Base-by-base conservation (phyloP, 2,329 filamentous ascomycete genomes). In the Aspergillus caelatus region DNA sequence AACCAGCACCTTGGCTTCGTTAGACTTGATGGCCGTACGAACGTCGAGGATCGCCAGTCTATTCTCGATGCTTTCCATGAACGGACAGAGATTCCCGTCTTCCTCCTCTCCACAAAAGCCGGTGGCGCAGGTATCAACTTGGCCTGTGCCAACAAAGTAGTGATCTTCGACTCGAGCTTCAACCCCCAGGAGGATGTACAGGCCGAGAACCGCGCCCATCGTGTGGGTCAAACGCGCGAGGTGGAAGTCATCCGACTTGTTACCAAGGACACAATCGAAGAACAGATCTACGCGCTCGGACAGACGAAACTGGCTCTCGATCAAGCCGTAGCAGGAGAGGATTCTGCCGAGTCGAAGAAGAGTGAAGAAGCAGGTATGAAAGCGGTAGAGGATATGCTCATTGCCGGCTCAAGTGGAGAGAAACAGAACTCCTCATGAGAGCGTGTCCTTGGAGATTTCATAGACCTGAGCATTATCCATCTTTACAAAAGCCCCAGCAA, bases 171-270 rank as follows among this genome's bases (percentile, higher is more conserved):
- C 78, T 91, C 91, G 67, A 92, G 90, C n/a, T 97, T 97, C 81
- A 99, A 99, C 71, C 95, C 95, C 0, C 95, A 99, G 75, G 94
- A 98, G 70, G 95, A 99, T 74, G 89, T 97, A n/a, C 95, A 99
- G 77, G 95, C 95, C 0, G 95, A 98, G 82, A 98, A 99, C 77
- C 89, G 95, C 21, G 95, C 95, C 0, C 95, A 99, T 79, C 90
- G 95, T 16, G 92, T 99, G 10, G 95, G 95, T 0, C 95, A 99
- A 81, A 94, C 87, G 34, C 85, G 92, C 19, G 91, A 94, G 41
- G 95, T 99, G 1, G 94, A 99, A 75, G 91, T 99, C 46, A 88
- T 97, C 46, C 85, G 93, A 34, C 84, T 99, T 1, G 90, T 99
- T 60, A 91, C 91, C 0, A 86, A 85, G 62, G 87, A 85, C 62